Evolutionary conservation across 495 filamentous ascomycete species (phyloP), one percentile per base, ranked within the genome.

Genomic region (Chaetomium tenue): DNA sequence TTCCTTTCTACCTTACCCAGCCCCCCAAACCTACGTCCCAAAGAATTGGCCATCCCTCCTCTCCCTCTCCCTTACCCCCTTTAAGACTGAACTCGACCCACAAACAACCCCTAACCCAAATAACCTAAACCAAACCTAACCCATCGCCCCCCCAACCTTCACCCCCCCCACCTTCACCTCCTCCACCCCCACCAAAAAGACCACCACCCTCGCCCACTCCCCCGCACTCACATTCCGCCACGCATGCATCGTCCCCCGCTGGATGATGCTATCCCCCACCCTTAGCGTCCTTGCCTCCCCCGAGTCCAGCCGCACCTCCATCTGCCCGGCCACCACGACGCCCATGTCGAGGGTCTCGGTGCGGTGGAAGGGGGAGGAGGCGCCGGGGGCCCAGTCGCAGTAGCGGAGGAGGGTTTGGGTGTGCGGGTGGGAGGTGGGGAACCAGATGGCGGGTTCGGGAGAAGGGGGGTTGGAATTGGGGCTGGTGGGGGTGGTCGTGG

Each of bases 271-370:
- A 70, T 90, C 86, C 0, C 87, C 87, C 16, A 73, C 68, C 66
- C 76, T 71, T 75, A 90, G 70, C 0, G 76, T 62, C 54, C 77
- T 70, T 56, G 67, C 80, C 73, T 87, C 86, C 1, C 87, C 79
- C 64, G 68, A 65, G 63, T 89, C 86, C 25, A 89, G 71, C 11
- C 76, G 74, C 66, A 84, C 75, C 76, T 81, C 83, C 54, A 87
- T 71, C 65, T 79, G 67, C 0, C 89, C 88, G 61, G 88, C 83
- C 13, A 90, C 57, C n/a, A 91, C 84, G 33, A 90, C 74, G 0
- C 51, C 51, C 51, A 53, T 26, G 11, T 30, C 51, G 13, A 53
- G 25, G 23, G 79, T 84, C 60, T 83, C 77, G 5, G 88, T 89
- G 0, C 87, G 79, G 66, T 91, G 89, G 76, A 90, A 76, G 9